These are phyloP conservation scores for Suhomyces canberraensis DNA, from an alignment of 805 yeast genomes.

Conservation along the genomic window DNA sequence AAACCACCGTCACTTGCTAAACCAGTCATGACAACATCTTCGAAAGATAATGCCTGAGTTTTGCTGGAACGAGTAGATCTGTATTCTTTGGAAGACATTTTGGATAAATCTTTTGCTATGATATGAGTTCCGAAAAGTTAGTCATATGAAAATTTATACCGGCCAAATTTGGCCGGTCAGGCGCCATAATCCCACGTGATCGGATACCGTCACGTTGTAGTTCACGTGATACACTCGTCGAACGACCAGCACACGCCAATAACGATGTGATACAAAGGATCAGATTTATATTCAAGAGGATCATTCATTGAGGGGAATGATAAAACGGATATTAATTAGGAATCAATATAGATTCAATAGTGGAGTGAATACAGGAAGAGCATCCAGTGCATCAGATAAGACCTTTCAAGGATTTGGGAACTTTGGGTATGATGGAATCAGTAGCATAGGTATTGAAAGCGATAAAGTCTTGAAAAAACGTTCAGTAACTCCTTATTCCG, in stretches of 20 bases:
- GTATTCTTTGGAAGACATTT: conserved; percentile 57
- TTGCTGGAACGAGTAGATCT: conserved; percentile 74
- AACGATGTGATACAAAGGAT: background rate
- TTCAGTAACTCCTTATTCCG: conserved; percentile 21
- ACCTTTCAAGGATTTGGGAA: conserved; percentile 1
- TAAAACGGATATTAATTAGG: conserved; percentile 8
- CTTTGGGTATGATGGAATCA: conserved; percentile 1
- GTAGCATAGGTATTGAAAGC: background rate
- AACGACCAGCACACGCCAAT: background rate
- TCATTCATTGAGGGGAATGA: conserved; percentile 3
- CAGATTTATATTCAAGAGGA: too few relatives aligned
- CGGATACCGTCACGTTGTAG: background rate
- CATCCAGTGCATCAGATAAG: background rate
- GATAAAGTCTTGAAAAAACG: background rate
- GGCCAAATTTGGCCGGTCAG: conserved; percentile 4
- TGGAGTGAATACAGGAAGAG: background rate
- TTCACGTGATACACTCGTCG: conserved; percentile 4
- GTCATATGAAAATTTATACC: conserved; percentile 5
- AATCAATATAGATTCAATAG: conserved; percentile 8
- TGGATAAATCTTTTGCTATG: background rate
- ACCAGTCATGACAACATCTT: conserved; percentile 83
- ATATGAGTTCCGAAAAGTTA: background rate
- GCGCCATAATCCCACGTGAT: background rate
- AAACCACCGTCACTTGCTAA: conserved; percentile 96
- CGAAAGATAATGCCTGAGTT: conserved; percentile 58